These are phyloP conservation scores for Boletus coccyginus DNA, from an alignment of 768 basidiomycete genomes.

Conservation along the genomic window DNA sequence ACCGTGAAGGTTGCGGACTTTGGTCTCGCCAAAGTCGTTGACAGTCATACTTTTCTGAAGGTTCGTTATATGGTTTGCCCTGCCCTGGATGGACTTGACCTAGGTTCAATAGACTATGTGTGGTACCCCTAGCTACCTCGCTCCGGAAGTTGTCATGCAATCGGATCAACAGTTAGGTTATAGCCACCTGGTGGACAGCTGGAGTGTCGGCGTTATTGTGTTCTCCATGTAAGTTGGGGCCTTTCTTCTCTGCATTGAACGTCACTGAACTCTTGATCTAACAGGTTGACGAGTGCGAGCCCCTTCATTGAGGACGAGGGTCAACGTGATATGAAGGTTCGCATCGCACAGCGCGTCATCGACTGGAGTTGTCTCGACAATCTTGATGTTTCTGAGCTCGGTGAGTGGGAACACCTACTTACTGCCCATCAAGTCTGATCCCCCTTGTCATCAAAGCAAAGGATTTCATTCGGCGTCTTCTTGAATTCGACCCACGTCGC, in stretches of 20 bases:
- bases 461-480: conserved; percentile 65
- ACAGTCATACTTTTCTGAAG: conserved; percentile 71
- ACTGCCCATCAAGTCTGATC: background rate
- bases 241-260: background rate
- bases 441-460: conserved; percentile 47
- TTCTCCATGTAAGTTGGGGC: conserved; percentile 73
- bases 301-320: conserved; percentile 82
- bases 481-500: conserved; percentile 57
- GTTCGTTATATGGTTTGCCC: conserved; percentile 39
- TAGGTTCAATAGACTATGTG: conserved; percentile 73
- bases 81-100: background rate
- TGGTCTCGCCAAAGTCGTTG: conserved; percentile 90
- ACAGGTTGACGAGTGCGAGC: conserved; percentile 70
- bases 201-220: conserved; percentile 94
- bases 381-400: conserved; percentile 39
- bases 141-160: conserved; percentile 85
- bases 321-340: conserved; percentile 55
- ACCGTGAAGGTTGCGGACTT: conserved; percentile 92
- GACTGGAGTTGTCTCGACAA: conserved; percentile 55
- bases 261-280: background rate
- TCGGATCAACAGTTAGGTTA: conserved; percentile 61
- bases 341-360: conserved; percentile 55
- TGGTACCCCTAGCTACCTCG: conserved; percentile 92
- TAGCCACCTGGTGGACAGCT: conserved; percentile 87
- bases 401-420: conserved; percentile 34